These are phyloP conservation scores for Jackrogersella multiformis DNA, from an alignment of 495 filamentous ascomycete species.

Conservation along the genomic window DNA sequence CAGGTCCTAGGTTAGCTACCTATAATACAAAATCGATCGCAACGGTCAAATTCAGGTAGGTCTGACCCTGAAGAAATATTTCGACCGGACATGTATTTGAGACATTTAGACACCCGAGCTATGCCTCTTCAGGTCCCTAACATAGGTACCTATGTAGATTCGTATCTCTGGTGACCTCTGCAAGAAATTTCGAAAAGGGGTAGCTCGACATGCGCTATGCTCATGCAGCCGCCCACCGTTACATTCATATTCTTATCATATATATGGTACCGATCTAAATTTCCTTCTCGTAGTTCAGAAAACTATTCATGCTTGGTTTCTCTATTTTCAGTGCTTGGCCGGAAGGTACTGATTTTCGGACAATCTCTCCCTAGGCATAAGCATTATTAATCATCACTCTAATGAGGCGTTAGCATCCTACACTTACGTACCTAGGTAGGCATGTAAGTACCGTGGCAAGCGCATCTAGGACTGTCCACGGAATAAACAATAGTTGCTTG, in stretches of 20 bases:
- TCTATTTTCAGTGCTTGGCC: constrained; percentile 6
- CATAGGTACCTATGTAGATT: constrained; percentile 10
- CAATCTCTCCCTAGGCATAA: neutral
- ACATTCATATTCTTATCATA: constrained; percentile 38
- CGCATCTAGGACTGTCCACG: neutral
- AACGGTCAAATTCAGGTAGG: constrained; percentile 8
- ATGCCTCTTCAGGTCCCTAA: constrained; percentile 18
- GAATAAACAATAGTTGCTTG: neutral
- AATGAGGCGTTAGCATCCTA: constrained; percentile 4
- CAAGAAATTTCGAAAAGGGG: constrained; percentile 40
- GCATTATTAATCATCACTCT: constrained; percentile 7
- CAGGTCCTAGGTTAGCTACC: constrained; percentile 10
- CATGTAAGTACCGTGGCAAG: neutral
- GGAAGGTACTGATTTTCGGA: constrained; percentile 1
- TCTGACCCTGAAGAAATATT: constrained; percentile 1
- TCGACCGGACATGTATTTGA: constrained; percentile 5
- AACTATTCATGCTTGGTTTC: constrained; percentile 3
- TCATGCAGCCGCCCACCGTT: constrained; percentile 43
- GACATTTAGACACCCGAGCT: constrained; percentile 18
- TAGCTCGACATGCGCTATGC: constrained; percentile 33
- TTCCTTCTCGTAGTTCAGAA: constrained; percentile 10
- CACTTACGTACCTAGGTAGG: neutral
- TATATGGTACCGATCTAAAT: constrained; percentile 17
- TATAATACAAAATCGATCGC: constrained; percentile 18
- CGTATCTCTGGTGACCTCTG: constrained; percentile 28